Base-by-base conservation (phyloP, 805 yeast genomes). In the Cyberlindnera suaveolens region DNA sequence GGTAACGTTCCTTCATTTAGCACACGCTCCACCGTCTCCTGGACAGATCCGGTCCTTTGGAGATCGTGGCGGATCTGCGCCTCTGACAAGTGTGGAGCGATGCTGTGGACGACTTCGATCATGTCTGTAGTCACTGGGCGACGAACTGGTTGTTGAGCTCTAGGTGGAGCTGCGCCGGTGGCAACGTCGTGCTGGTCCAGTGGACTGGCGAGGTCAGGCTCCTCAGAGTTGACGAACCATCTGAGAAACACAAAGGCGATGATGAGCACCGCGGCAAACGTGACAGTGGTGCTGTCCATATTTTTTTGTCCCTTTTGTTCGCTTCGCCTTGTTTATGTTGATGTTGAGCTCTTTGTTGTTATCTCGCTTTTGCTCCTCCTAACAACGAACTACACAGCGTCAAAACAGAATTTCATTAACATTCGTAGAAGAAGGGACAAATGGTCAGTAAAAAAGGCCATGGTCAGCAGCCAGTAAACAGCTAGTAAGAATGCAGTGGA, bases 21-120 rank as follows among this genome's bases (percentile, higher is more conserved):
- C 49, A 75, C 80, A 36, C 80, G 72, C 40, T 88, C 85, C 9
- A 89, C 80, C 0, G 98, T 90, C 8, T 64, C 74, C 60, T 87
- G 90, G 1, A 90, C 90, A 7, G 85, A 80, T 0, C 95, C 95
- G 0, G 93, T 78, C 46, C 77, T 70, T 55, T 81, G 79, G 48
- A 93, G 72, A 59, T 85, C 95, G 48, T 71, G 70, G 47, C 80
- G 70, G 47, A 93, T 87, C 58, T 85, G 95, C 7, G 75, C 85
- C 4, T 65, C 72, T 1, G 85, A 70, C 29, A 86, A 65, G 17
- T 70, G 69, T 4, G 97, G 96, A 0, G 89, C 96, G 43, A 91
- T 70, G 34, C 88, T 79, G 52, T 80, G 85, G 2, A 91, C 96
- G 0, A 85, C 81, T 49, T 84, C 93, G 36, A 91, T 71, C 98